Evolutionary conservation across 148 eudicot genomes (phyloP).

Genomic region (Amaranthus hypochondriacus): DNA sequence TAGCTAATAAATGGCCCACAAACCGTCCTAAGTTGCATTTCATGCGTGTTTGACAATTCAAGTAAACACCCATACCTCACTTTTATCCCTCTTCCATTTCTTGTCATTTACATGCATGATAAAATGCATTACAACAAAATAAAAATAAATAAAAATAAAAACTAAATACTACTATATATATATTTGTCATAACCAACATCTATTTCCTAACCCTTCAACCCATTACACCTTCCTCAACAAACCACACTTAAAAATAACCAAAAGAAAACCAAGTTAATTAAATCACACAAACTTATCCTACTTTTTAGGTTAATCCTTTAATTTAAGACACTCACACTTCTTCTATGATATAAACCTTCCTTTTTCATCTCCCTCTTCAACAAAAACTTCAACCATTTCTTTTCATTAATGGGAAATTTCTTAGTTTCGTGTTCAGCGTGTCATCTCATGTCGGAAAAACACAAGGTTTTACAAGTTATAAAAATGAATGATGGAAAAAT

Average conservation of each 20-base stretch:
- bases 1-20: constrained; percentile 19
- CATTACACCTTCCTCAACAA: constrained; percentile 24
- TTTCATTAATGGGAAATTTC: constrained; percentile 25
- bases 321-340: constrained; percentile 11
- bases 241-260: constrained; percentile 14
- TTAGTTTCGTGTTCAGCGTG: constrained; percentile 17
- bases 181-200: constrained; percentile 5
- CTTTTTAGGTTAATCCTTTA: constrained; percentile 28
- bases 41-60: constrained; percentile 25
- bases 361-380: constrained; percentile 9
- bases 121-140: background rate
- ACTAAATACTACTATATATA: background rate
- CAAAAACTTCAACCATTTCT: constrained; percentile 14
- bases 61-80: background rate
- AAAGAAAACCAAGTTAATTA: background rate
- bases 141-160: no score
- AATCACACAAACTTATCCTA: constrained; percentile 33
- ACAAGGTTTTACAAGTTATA: constrained; percentile 21
- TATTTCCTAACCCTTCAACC: background rate
- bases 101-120: constrained; percentile 8
- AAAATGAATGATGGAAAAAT: constrained; percentile 27
- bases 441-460: background rate
- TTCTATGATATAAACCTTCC: constrained; percentile 9
- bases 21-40: constrained; percentile 15
- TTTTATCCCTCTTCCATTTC: background rate